phyloP scores from a whole-genome alignment of 2,329 filamentous ascomycete species.

The Trichoderma lentiforme region DNA sequence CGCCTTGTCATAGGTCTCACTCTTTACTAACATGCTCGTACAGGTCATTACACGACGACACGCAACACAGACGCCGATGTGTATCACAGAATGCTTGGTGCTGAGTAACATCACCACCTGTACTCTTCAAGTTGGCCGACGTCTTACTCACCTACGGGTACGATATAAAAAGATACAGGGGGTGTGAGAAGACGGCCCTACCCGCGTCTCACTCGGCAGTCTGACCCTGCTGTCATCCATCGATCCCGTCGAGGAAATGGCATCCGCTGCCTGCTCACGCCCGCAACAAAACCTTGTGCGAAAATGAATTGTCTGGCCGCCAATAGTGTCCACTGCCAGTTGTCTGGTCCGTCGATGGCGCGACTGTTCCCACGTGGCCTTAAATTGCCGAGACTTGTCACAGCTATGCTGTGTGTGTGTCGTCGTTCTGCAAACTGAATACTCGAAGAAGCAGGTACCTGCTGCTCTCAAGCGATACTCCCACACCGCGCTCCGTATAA shows the following conservation, averaged over 20 bases:
- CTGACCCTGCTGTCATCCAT: neutral
- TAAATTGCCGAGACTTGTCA: neutral
- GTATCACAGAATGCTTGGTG: neutral
- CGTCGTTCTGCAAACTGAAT: neutral
- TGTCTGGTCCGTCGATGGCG: neutral
- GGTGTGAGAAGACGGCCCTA: neutral
- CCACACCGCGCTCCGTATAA: neutral
- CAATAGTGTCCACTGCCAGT: neutral
- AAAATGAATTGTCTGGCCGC: neutral
- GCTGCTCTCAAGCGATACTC: neutral
- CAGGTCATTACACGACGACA: neutral
- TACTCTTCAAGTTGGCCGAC: neutral
- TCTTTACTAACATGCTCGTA: neutral
- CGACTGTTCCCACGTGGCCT: slow-evolving; percentile 5
- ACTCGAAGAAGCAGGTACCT: neutral
- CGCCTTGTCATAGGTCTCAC: neutral
- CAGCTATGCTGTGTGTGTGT: neutral
- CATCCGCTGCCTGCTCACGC: neutral
- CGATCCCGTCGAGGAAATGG: neutral
- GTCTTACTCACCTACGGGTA: neutral
- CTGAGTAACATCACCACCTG: neutral
- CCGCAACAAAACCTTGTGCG: neutral
- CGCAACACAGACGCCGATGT: neutral
- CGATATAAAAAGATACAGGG: neutral
- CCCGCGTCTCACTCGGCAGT: slow-evolving; percentile 4